A percentile compares a stretch with the other conserved stretches of the same genome.
phyloP scores from a whole-genome alignment of 306 rosid genomes.

The Corylus americana region DNA sequence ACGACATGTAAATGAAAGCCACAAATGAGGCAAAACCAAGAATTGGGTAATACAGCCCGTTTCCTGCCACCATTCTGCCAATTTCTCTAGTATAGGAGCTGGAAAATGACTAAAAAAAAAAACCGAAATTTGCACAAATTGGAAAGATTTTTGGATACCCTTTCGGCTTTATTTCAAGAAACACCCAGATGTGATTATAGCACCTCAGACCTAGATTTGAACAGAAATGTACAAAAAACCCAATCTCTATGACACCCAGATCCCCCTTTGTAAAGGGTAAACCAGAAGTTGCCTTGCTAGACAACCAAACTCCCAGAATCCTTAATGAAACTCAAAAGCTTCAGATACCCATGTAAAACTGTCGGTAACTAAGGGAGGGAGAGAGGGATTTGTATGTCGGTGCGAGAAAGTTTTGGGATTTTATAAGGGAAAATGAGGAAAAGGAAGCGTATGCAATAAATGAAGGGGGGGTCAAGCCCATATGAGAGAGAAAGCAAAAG shows the following conservation, averaged over 20 bases:
- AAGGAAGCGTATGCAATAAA: conserved; percentile 20
- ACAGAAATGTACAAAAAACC: conserved; percentile 16
- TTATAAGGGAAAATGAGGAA: conserved; percentile 24
- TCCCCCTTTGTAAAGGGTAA: conserved; percentile 35
- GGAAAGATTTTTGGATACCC: conserved; percentile 34
- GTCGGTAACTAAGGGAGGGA: conserved; percentile 4
- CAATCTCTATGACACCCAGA: conserved; percentile 37
- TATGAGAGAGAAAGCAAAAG: conserved; percentile 32
- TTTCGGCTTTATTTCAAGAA: conserved; percentile 35
- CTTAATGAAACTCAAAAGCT: conserved; percentile 12
- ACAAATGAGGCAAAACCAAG: conserved; percentile 67
- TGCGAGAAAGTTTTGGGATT: conserved; percentile 15
- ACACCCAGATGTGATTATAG: conserved; percentile 34
- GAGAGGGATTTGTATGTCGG: conserved; percentile 6
- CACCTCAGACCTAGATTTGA: conserved; percentile 33
- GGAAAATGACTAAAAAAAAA: conserved; percentile 23
- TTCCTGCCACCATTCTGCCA: conserved; percentile 57
- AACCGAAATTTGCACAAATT: conserved; percentile 35
- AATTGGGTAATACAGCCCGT: conserved; percentile 69
- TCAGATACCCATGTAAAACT: conserved; percentile 12
- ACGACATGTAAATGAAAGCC: conserved; percentile 72
- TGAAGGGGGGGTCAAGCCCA: conserved; percentile 32
- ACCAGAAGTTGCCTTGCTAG: neutral
- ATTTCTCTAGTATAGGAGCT: conserved; percentile 2
- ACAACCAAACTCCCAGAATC: conserved; percentile 2